These are phyloP conservation scores for Melocanna baccifera DNA, from an alignment of 176 grass and related monocot species.

Conservation along the genomic window DNA sequence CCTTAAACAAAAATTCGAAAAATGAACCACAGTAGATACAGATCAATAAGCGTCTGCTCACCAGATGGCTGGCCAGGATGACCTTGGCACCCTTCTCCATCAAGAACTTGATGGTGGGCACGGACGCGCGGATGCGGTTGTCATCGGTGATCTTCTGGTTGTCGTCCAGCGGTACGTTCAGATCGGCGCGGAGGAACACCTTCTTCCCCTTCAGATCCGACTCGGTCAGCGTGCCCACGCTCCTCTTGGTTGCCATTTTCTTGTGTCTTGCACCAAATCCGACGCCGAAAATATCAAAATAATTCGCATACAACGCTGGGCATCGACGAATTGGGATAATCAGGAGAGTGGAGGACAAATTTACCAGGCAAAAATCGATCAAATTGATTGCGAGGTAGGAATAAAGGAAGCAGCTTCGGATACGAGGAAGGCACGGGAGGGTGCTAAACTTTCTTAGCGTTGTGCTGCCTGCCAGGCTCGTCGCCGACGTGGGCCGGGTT, in stretches of 20 bases:
- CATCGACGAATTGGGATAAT: neutral
- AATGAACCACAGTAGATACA: neutral
- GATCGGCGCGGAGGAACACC: slow-evolving; percentile 73
- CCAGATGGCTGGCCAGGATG: slow-evolving; percentile 73
- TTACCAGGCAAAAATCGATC: neutral
- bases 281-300: neutral
- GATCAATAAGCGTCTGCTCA: slow-evolving; percentile 22
- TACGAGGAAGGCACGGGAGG: slow-evolving; percentile 9
- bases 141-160: slow-evolving; percentile 73
- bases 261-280: slow-evolving; percentile 30
- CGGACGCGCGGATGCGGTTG: slow-evolving; percentile 70
- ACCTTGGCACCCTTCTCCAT: slow-evolving; percentile 62
- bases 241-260: slow-evolving; percentile 73
- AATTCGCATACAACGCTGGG: too few species aligned
- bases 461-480: neutral
- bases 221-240: slow-evolving; percentile 52
- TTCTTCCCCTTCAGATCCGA: slow-evolving; percentile 78
- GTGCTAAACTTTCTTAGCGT: slow-evolving; percentile 12
- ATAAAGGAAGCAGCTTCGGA: neutral
- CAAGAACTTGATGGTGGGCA: slow-evolving; percentile 82
- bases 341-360: neutral
- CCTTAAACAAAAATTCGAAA: neutral
- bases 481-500: neutral
- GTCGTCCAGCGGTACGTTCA: slow-evolving; percentile 81
- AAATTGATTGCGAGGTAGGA: neutral